Base-by-base conservation (phyloP, 176 grass and related monocot genomes). In the Triticum monococcum region DNA sequence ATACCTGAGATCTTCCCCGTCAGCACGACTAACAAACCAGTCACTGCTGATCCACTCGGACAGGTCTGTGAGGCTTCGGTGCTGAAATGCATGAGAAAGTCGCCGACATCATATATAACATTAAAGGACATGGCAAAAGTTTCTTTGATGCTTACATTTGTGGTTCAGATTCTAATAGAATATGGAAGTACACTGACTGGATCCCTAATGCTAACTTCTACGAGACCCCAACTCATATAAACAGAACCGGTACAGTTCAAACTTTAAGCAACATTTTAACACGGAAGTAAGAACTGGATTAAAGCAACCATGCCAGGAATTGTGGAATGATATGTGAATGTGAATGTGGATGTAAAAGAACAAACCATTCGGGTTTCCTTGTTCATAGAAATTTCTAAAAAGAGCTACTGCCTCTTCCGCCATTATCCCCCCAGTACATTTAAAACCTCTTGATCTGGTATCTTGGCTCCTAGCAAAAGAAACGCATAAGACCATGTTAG, bases 341-440 rank as follows among this genome's bases (percentile, higher is more conserved):
- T n/a, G n/a, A 54, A 54, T 54, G 28, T 5, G 57, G 3, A 23
- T 14, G 46, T 7, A 78, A 82, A 65, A 70, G 22, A 26, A 81
- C 76, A 77, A 33, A 98, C 97, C 94, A 59, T 99, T 99, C 20
- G 97, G 92, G 77, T 99, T 99, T 85, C 94, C 94, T 91, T 96
- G 94, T 67, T 99, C 92, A 83, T 98, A 99, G 89, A 96, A 99
- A 86, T 68, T 86, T 59, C 90, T 83, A 64, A 98, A 94, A 81
- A 98, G 85, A 87, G 86, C 85, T 28, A 96, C 81, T 23, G 97
- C 97, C 30, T 96, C 90, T 64, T 96, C 90, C n/a, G 97, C 79
- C 97, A 98, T 88, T 76, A 91, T 82, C 52, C 90, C 94, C 80
- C 90, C 82, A 14, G 64, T 90, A 82, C 94, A 99, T 94, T 94